These are phyloP conservation scores for Eremothecium gossypii DNA, from an alignment of 1,139 yeast species.

Conservation along the genomic window DNA sequence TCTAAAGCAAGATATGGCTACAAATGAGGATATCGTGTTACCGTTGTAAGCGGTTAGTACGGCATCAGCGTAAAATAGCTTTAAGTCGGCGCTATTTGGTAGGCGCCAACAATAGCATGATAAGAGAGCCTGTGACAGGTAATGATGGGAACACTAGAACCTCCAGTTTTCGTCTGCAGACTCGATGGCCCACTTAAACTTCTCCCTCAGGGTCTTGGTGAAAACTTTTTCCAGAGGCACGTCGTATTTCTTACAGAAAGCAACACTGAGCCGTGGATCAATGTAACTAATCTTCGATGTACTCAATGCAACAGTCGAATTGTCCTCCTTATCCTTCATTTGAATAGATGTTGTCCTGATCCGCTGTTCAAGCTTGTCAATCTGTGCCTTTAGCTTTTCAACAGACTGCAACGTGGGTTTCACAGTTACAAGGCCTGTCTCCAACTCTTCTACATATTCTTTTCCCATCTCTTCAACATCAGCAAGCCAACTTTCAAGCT, in stretches of 20 bases:
- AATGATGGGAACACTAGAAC: slow-evolving; percentile 36
- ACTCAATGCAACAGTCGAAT: slow-evolving; percentile 86
- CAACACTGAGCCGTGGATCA: slow-evolving; percentile 86
- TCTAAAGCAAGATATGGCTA: too few species aligned
- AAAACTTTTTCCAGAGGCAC: slow-evolving; percentile 92
- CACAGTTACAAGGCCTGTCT: slow-evolving; percentile 51
- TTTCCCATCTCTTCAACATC: slow-evolving; percentile 48
- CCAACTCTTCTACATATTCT: slow-evolving; percentile 51
- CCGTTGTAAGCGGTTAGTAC: too few species aligned
- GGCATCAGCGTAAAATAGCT: too few species aligned
- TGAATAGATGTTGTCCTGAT: slow-evolving; percentile 62
- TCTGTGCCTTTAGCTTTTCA: slow-evolving; percentile 66
- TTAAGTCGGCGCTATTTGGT: too few species aligned
- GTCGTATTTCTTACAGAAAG: slow-evolving; percentile 74
- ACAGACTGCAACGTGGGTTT: slow-evolving; percentile 43
- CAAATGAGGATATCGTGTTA: too few species aligned
- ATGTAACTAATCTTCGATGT: slow-evolving; percentile 92
- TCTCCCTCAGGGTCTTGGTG: slow-evolving; percentile 83
- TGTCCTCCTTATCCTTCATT: slow-evolving; percentile 85
- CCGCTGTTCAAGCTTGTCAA: slow-evolving; percentile 64
- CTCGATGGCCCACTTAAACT: slow-evolving; percentile 93
- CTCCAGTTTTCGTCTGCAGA: slow-evolving; percentile 84
- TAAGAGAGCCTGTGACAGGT: too few species aligned
- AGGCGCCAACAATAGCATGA: too few species aligned
- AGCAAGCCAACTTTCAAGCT: slow-evolving; percentile 48